Base-by-base conservation (phyloP, 2,329 filamentous ascomycete genomes). In the Verticillium nonalfalfae region DNA sequence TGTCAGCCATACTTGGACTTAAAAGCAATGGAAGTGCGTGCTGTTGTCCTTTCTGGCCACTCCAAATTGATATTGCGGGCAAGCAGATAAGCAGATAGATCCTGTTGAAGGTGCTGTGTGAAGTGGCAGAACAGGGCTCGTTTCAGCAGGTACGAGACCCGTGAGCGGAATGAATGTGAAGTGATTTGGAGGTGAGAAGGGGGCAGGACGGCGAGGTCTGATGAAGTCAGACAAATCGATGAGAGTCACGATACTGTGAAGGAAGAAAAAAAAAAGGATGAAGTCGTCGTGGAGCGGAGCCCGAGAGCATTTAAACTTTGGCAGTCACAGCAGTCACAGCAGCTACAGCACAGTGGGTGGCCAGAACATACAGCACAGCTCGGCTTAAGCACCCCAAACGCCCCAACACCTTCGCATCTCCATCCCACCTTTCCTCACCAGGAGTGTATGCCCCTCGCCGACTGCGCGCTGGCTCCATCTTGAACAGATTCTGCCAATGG, bases 1-100 rank as follows among this genome's bases (percentile, higher is more conserved):
- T 67, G 63, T 74, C 68, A 66, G 77, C 78, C 80, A 82, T 82
- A 76, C 75, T 78, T 68, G 31, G 76, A 78, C 77, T 73, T 67
- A 69, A 75, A 72, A 81, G 78, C 79, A 82, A 82, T 81, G 79
- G 79, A 76, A 66, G 73, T 68, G 79, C 78, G 71, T 82, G 79
- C 79, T 78, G 76, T 72, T 71, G 78, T 77, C 74, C 74, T 74
- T 77, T 75, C 72, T 69, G 73, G 71, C 69, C 54, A 18, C 54
- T 56, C 45, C 18, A 52, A 11, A 18, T 9, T 18, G 10, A 26
- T 52, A 31, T 18, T 11, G 18, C 6, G 15, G 40, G n/a, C 4
- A 3, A 18, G 18, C 13, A 21, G 3, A 9, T 21, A 3, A 18
- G 18, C 13, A 21, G 3, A 9, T 21, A 3, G 21, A 3, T 52